phyloP scores from a whole-genome alignment of 1,284 basidiomycete species.

The Papiliotrema laurentii region DNA sequence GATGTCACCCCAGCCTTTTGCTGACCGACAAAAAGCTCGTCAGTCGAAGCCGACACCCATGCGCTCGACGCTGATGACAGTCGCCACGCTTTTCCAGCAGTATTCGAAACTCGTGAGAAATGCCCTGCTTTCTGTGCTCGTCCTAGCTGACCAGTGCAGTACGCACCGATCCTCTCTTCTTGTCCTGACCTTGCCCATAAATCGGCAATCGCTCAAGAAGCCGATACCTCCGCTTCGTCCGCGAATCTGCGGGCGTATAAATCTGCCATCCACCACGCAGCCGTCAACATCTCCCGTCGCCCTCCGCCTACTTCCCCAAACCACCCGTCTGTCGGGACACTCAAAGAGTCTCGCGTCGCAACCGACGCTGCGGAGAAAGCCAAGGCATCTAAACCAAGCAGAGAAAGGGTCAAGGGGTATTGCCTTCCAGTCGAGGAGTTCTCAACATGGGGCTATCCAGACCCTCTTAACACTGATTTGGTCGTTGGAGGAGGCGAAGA shows the following conservation, averaged over 20 bases:
- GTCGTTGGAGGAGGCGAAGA: constrained; percentile 48
- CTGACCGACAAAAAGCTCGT: constrained; percentile 40
- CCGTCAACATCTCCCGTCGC: constrained; percentile 54
- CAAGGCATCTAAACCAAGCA: constrained; percentile 57
- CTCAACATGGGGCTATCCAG: constrained; percentile 65
- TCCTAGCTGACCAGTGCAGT: too few relatives aligned
- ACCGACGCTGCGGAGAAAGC: constrained; percentile 59
- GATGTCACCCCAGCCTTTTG: constrained; percentile 27
- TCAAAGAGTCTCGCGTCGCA: constrained; percentile 60
- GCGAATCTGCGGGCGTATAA: constrained; percentile 40
- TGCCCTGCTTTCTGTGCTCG: too few relatives aligned
- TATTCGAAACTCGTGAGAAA: constrained; percentile 35
- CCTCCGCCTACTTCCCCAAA: constrained; percentile 60
- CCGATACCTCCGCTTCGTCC: constrained; percentile 29
- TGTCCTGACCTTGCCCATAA: constrained; percentile 35
- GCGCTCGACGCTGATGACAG: constrained; percentile 13
- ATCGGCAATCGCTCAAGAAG: constrained; percentile 36
- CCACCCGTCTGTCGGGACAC: constrained; percentile 76
- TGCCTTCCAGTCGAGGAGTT: constrained; percentile 60
- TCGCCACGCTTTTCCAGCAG: constrained; percentile 35
- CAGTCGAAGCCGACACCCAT: constrained; percentile 5
- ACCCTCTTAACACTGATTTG: constrained; percentile 58
- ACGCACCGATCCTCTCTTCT: constrained; percentile 21
- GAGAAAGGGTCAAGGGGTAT: constrained; percentile 54
- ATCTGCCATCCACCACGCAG: constrained; percentile 42